phyloP scores from a whole-genome alignment of 345 rosid genomes.

The Brassica incana region DNA sequence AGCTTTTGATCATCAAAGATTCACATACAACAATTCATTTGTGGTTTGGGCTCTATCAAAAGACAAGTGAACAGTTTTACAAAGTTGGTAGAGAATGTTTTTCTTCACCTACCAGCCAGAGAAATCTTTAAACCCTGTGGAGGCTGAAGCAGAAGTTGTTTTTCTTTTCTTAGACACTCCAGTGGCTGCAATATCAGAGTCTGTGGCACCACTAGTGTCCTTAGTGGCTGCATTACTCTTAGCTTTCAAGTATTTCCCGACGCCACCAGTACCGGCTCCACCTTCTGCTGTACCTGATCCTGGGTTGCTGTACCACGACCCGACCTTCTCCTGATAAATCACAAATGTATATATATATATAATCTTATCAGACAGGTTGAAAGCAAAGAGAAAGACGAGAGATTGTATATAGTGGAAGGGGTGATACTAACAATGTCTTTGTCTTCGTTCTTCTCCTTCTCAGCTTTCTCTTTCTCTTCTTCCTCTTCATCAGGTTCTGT shows the following conservation, averaged over 20 bases:
- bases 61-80: slow-evolving; percentile 28
- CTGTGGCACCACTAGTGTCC: slow-evolving; percentile 22
- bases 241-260: slow-evolving; percentile 76
- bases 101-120: slow-evolving; percentile 63
- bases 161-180: slow-evolving; percentile 66
- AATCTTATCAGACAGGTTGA: not conserved
- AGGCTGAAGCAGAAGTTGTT: slow-evolving; percentile 40
- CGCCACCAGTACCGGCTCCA: slow-evolving; percentile 54
- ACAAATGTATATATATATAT: not conserved
- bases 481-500: slow-evolving; percentile 77
- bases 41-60: slow-evolving; percentile 13
- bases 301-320: slow-evolving; percentile 94
- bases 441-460: slow-evolving; percentile 48
- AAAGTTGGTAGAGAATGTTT: not conserved
- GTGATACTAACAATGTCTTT: slow-evolving; percentile 61
- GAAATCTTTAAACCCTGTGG: slow-evolving; percentile 67
- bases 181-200: slow-evolving; percentile 39
- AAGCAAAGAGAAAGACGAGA: slow-evolving; percentile 9
- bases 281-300: slow-evolving; percentile 61
- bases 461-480: slow-evolving; percentile 66
- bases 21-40: not conserved
- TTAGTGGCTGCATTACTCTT: slow-evolving; percentile 48
- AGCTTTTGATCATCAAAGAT: slow-evolving; percentile 1
- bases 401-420: not conserved
- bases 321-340: slow-evolving; percentile 63